These are phyloP conservation scores for Kurtzmaniella quercitrusa DNA, from an alignment of 1,139 yeast species.

Conservation along the genomic window DNA sequence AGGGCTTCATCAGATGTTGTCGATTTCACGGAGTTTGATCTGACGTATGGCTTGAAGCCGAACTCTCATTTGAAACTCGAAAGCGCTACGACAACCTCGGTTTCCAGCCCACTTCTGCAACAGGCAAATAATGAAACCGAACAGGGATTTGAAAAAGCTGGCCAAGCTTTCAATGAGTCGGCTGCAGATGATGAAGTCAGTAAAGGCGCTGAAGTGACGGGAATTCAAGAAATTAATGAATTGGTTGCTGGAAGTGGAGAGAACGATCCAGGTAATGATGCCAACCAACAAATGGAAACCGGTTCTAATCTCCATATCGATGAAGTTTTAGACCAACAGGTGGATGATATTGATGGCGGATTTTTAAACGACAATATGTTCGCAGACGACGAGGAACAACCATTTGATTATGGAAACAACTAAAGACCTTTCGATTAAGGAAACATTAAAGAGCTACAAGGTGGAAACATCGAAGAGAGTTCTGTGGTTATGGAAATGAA, in stretches of 20 bases:
- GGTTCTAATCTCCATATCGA: not conserved
- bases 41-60: constrained; percentile 39
- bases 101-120: not conserved
- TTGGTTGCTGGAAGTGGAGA: not conserved
- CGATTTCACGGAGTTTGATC: constrained; percentile 50
- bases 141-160: constrained; percentile 19
- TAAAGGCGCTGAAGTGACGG: no score
- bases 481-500: no score
- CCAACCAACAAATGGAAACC: not conserved
- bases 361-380: not conserved
- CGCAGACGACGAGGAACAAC: not conserved
- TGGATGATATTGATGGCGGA: not conserved
- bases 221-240: not conserved
- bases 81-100: not conserved
- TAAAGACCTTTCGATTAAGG: not conserved
- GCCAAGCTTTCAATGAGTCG: constrained; percentile 7
- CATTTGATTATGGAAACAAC: not conserved
- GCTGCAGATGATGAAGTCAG: no score
- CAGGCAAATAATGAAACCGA: constrained; percentile 19
- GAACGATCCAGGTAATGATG: not conserved
- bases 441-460: no score
- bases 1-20: constrained; percentile 26
- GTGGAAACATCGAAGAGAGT: no score
- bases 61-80: not conserved
- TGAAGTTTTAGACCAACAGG: not conserved